Evolutionary conservation across 2,329 filamentous ascomycete species (phyloP), one percentile per base, ranked within the genome.

Genomic region (Gnomoniopsis sp.): DNA sequence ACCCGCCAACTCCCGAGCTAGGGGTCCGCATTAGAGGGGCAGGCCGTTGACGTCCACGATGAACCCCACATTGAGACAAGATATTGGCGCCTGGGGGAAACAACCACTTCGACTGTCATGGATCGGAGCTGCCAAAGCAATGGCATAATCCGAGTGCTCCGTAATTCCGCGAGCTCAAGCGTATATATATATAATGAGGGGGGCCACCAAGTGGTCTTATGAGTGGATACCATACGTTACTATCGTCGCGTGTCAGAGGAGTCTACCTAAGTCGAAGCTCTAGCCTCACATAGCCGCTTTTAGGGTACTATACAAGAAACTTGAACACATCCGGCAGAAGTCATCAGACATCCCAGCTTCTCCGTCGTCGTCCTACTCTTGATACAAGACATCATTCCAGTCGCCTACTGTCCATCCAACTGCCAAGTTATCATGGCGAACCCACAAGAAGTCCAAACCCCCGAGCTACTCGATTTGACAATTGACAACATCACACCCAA

Each of bases 401-500:
- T 12, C 38, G n/a, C n/a, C 6, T 41, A 15, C 14, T 12, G 14
- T 6, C 12, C 38, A 41, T 41, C 14, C 6, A 12, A 41, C 38
- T n/a, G n/a, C 4, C 38, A 26, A 47, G 15, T 12, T 21, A 17
- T 23, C 55, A 64, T 54, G 49, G 50, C 54, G 6, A n/a, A 53
- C 33, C 23, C 60, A 26, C 21, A 59, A 15, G 22, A 55, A 21
- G 53, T 53, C 36, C 60, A 65, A 49, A 62, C 61, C 11, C 68
- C 67, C 19, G 58, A 62, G 34, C 68, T 74, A 19, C 70, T 74
- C 53, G 85, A 92, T 73, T 78, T 92, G 38, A 91, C 87, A 1
- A 88, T 88, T 64, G 88, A 91, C 68, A 92, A 92, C 72, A 92
- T 92, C 72, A 92, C 89, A 56, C 83, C 88, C 53, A 91, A 92